phyloP scores from a whole-genome alignment of 441 rosid species.

The Theobroma grandiflorum region DNA sequence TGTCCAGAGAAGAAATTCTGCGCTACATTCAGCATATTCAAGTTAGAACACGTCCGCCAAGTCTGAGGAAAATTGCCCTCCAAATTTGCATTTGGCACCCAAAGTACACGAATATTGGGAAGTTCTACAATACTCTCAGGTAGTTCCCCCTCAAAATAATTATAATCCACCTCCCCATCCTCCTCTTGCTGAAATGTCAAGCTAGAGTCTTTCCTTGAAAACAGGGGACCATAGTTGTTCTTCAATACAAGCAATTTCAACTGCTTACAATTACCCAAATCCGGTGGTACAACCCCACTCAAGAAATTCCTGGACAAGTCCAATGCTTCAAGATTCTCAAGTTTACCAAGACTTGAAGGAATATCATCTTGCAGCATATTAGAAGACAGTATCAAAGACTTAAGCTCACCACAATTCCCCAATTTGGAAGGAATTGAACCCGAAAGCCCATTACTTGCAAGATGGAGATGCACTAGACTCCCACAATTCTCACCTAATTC shows the following conservation, averaged over 20 bases:
- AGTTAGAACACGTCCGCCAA: constrained; percentile 55
- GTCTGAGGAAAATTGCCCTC: constrained; percentile 51
- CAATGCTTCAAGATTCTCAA: constrained; percentile 59
- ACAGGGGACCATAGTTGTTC: constrained; percentile 43
- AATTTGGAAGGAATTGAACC: constrained; percentile 59
- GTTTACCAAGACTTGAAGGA: constrained; percentile 60
- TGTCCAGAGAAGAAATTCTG: constrained; percentile 57
- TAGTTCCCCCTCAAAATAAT: constrained; percentile 51
- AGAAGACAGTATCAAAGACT: constrained; percentile 56
- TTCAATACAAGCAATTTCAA: constrained; percentile 24
- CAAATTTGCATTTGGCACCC: constrained; percentile 62
- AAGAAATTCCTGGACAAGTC: constrained; percentile 68
- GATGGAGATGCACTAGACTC: constrained; percentile 65
- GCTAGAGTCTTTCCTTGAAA: constrained; percentile 35
- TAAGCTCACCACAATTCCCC: constrained; percentile 55
- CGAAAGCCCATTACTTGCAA: constrained; percentile 61
- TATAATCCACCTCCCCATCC: constrained; percentile 42
- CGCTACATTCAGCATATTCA: constrained; percentile 64
- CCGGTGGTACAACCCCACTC: constrained; percentile 54
- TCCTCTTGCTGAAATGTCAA: constrained; percentile 34
- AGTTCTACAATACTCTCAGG: constrained; percentile 49
- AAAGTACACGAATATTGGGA: constrained; percentile 54
- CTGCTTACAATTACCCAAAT: constrained; percentile 59
- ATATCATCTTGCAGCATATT: constrained; percentile 62
- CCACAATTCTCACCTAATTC: constrained; percentile 52